Percentiles rank a stretch among this genome's conserved stretches.
Conservation (phyloP, 2,329 filamentous ascomycete genomes). For the Parafenestella ontariensis region DNA sequence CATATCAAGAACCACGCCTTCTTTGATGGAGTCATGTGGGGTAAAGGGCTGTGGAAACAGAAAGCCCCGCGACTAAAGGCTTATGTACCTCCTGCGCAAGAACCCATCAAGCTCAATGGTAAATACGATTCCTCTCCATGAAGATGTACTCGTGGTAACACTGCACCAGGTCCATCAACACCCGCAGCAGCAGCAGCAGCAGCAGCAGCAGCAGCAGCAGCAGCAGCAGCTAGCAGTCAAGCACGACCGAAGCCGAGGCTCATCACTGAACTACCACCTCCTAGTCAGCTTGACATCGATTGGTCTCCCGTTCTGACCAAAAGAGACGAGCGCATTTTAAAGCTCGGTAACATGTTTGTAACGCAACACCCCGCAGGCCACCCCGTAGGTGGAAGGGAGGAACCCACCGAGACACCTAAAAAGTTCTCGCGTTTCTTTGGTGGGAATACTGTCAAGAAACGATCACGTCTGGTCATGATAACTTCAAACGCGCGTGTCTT, state of each 20-base stretch:
- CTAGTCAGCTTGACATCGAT: constrained; percentile 95
- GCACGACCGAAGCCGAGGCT: constrained; percentile 70
- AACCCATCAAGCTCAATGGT: constrained; percentile 63
- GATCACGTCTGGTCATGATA: constrained; percentile 91
- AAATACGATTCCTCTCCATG: constrained; percentile 32
- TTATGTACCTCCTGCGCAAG: constrained; percentile 78
- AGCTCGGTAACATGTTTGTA: constrained; percentile 89
- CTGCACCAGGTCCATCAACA: constrained; percentile 35
- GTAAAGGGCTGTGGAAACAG: constrained; percentile 83
- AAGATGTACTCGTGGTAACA: constrained; percentile 23
- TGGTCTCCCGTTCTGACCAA: constrained; percentile 95
- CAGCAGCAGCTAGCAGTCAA: constrained; percentile 27
- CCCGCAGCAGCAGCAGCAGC: constrained; percentile 28
- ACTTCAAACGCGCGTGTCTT: constrained; percentile 91
- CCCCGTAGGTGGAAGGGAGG: constrained; percentile 74
- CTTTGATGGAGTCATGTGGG: constrained; percentile 86
- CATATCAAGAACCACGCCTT: constrained; percentile 97
- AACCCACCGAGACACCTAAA: constrained; percentile 69
- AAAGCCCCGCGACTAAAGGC: constrained; percentile 87
- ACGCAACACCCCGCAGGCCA: constrained; percentile 78
- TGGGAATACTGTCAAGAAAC: constrained; percentile 87
- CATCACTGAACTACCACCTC: constrained; percentile 95
- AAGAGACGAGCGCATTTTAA: constrained; percentile 91
- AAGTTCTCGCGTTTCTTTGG: constrained; percentile 95
- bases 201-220: constrained; percentile 34